A percentile compares a stretch with the other conserved stretches of the same genome.
Evolutionary conservation across 169 alveolate species (phyloP).

Genomic region (Cryptosporidium ubiquitum): DNA sequence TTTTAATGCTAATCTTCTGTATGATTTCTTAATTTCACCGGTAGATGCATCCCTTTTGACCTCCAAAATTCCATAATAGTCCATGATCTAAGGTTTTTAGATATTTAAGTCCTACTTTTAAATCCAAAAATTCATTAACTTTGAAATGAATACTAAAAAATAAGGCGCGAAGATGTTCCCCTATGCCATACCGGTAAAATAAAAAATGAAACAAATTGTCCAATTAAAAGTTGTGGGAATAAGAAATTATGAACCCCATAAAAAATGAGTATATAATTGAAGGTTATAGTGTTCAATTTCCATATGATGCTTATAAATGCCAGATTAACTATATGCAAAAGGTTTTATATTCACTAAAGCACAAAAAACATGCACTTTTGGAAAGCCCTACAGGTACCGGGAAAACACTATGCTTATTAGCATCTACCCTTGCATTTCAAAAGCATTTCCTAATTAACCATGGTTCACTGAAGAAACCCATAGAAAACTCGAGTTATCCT

Average conservation of each 20-base stretch:
- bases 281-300: constrained; percentile 83
- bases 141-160: background rate
- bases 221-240: constrained; percentile 6
- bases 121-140: constrained; percentile 1
- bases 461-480: constrained; percentile 30
- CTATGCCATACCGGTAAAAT: constrained; percentile 28
- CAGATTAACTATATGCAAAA: constrained; percentile 84
- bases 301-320: constrained; percentile 88
- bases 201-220: background rate
- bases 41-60: constrained; percentile 81
- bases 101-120: background rate
- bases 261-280: constrained; percentile 52
- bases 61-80: constrained; percentile 86
- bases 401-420: constrained; percentile 91
- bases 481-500: constrained; percentile 46
- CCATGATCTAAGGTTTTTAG: constrained; percentile 50
- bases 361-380: constrained; percentile 88
- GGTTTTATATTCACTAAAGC: constrained; percentile 83
- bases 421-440: constrained; percentile 88
- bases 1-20: constrained; percentile 84
- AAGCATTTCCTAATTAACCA: constrained; percentile 42
- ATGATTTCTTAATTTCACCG: constrained; percentile 83
- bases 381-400: constrained; percentile 99
- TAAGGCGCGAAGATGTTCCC: constrained; percentile 21
- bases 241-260: constrained; percentile 27